Percentiles rank a stretch among this genome's conserved stretches.
phyloP scores from a whole-genome alignment of 2,329 filamentous ascomycete species.

The Clonostachys rosea region DNA sequence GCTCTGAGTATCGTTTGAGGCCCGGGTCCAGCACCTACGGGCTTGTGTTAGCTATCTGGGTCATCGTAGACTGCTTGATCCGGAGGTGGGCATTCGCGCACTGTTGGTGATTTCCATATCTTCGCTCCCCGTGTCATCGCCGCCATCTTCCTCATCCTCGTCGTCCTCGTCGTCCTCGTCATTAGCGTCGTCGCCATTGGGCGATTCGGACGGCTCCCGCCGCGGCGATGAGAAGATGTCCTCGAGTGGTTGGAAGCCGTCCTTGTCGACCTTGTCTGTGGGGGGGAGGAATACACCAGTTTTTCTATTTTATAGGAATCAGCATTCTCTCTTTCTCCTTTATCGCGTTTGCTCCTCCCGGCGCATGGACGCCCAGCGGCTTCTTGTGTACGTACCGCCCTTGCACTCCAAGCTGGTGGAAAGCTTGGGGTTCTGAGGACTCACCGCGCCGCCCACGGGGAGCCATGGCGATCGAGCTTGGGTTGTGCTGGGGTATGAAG shows the following conservation, averaged over 20 bases:
- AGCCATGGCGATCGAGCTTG: slow-evolving; percentile 15
- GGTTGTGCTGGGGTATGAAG: too few species aligned
- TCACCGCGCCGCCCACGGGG: slow-evolving; percentile 22
- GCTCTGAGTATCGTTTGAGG: slow-evolving; percentile 46
- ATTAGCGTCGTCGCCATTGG: slow-evolving; percentile 12
- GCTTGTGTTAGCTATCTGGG: background rate
- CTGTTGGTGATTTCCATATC: slow-evolving; percentile 50
- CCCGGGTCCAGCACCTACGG: slow-evolving; percentile 45
- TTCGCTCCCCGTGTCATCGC: slow-evolving; percentile 26
- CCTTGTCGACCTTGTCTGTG: slow-evolving; percentile 75
- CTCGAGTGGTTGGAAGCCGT: slow-evolving; percentile 87
- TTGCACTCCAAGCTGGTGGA: slow-evolving; percentile 25
- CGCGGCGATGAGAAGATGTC: slow-evolving; percentile 85
- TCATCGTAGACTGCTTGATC: too few species aligned
- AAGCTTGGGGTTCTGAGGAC: slow-evolving; percentile 19
- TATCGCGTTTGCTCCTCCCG: background rate
- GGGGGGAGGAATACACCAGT: slow-evolving; percentile 82
- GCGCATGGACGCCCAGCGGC: background rate
- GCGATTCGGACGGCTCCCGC: slow-evolving; percentile 42
- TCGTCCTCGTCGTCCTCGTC: slow-evolving; percentile 1
- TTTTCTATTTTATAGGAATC: slow-evolving; percentile 54
- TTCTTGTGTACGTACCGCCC: slow-evolving; percentile 25
- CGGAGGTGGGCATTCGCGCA: slow-evolving; percentile 18
- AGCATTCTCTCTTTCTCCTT: background rate
- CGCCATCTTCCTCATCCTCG: slow-evolving; percentile 3